Base-by-base conservation (phyloP, 2,329 filamentous ascomycete species). In the Graphiopsis chlorocephala region DNA sequence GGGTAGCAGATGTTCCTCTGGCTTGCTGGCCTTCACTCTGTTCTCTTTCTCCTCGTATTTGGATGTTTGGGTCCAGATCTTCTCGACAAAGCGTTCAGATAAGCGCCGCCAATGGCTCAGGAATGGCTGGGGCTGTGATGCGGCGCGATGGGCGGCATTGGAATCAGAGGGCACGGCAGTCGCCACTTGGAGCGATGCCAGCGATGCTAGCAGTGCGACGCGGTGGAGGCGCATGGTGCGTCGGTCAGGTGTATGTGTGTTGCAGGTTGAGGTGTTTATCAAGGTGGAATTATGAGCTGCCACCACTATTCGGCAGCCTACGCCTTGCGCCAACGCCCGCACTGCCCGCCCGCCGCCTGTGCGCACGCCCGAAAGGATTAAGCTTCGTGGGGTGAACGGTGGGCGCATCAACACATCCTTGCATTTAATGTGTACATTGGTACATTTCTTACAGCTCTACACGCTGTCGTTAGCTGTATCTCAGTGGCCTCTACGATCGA, bases 151-250 rank as follows among this genome's bases (percentile, higher is more conserved):
- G 23, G 64, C 12, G 31, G 60, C 55, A 29, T 60, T 48, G 14
- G 61, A 42, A 1, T 67, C 68, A 4, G 66, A 67, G 4, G 69
- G 69, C 8, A 66, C 65, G 47, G 68, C 69, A 15, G 38, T 50
- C 31, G 66, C 68, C 45, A 62, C 23, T n/a, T 45, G 31, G 20
- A 68, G 53, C 23, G 64, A 57, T 14, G 65, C 45, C 28, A 63
- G 48, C 8, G 66, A 58, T n/a, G 65, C 65, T 60, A 68, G 66
- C 47, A 65, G 31, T 33, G 63, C 62, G 11, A 62, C 63, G 33
- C 55, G 33, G 56, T 63, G 48, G 38, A 58, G 47, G 17, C 67
- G 65, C 67, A 68, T 68, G 10, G 23, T 60, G 60, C 48, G 47
- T 55, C n/a, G 33, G 3, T 17, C 20, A 53, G 48, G 29, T 61